Base-by-base conservation (phyloP, 768 basidiomycete genomes). In the Neoboletus brunneissimus region DNA sequence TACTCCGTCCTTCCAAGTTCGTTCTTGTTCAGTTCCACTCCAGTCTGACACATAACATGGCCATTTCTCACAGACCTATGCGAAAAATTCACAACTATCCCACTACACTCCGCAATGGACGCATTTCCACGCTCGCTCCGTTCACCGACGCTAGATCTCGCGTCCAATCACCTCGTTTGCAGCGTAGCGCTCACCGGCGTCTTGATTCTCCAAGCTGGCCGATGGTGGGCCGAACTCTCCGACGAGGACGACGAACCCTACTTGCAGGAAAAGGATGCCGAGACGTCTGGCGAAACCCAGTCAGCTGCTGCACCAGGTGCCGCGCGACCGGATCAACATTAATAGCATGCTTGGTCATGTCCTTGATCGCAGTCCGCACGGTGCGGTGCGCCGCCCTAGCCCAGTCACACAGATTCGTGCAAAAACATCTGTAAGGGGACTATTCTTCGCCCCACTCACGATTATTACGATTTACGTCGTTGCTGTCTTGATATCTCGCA, bases 111-210 rank as follows among this genome's bases (percentile, higher is more conserved):
- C 50, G 66, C 77, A 53, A 74, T 74, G 54, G 81, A 84, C 50
- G 79, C 82, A 18, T 85, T 91, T 71, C 90, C 91, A 8, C 75
- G 78, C 20, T 65, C 76, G 0, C 78, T 93, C 13, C 82, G 85
- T 10, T 76, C 71, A 41, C 79, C 84, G 15, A 88, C 86, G 1
- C 81, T 93, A 46, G 88, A 88, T 55, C 84, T 94, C 50, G 91
- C 91, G 0, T 89, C 91, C 29, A 86, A 82, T 64, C 84, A 94
- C 67, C 87, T 94, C 66, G 82, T 93, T 55, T 92, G 89, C 76
- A 89, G 88, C 67, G 91, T 94, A 46, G 89, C 89, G 0, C 80
- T 94, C 53, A 94, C 91, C 0, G 91, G 91, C n/a, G 88, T 94
- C 27, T 75, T 94, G 34, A 82, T 85, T 10, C 79, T 94, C 25